Evolutionary conservation across 805 yeast genomes (phyloP).

Genomic region (Ogataea henricii): DNA sequence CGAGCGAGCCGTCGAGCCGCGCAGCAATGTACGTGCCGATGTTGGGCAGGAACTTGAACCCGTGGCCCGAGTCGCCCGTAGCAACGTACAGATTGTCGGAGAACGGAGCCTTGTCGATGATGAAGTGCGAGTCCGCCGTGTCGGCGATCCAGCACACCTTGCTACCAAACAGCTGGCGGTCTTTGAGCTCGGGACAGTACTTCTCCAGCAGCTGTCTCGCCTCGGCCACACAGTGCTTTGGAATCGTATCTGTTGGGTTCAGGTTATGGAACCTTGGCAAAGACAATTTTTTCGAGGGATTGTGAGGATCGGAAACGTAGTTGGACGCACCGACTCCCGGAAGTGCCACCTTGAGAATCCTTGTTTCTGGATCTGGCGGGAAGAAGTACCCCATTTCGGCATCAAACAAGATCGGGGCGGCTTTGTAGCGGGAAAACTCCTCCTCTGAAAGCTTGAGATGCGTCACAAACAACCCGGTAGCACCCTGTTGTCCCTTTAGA

Average conservation of each 20-base stretch:
- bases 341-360: conserved; percentile 40
- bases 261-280: conserved; percentile 30
- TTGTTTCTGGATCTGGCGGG: conserved; percentile 45
- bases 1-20: conserved; percentile 33
- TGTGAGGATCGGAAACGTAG: conserved; percentile 31
- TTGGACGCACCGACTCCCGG: conserved; percentile 32
- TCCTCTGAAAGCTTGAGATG: conserved; percentile 39
- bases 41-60: conserved; percentile 45
- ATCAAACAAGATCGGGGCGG: conserved; percentile 46
- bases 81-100: conserved; percentile 38
- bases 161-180: conserved; percentile 32
- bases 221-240: conserved; percentile 32
- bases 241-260: conserved; percentile 34
- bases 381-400: conserved; percentile 47
- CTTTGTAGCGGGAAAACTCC: conserved; percentile 38
- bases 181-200: conserved; percentile 40
- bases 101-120: conserved; percentile 41
- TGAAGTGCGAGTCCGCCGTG: conserved; percentile 39
- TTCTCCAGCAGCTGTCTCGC: conserved; percentile 30
- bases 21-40: conserved; percentile 43
- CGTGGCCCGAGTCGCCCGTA: conserved; percentile 50
- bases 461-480: conserved; percentile 38
- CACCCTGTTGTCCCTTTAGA: not conserved
- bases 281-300: conserved; percentile 22
- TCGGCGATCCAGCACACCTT: conserved; percentile 42